Base-by-base conservation (phyloP, 495 filamentous ascomycete genomes). In the Glutinoglossum americanum region DNA sequence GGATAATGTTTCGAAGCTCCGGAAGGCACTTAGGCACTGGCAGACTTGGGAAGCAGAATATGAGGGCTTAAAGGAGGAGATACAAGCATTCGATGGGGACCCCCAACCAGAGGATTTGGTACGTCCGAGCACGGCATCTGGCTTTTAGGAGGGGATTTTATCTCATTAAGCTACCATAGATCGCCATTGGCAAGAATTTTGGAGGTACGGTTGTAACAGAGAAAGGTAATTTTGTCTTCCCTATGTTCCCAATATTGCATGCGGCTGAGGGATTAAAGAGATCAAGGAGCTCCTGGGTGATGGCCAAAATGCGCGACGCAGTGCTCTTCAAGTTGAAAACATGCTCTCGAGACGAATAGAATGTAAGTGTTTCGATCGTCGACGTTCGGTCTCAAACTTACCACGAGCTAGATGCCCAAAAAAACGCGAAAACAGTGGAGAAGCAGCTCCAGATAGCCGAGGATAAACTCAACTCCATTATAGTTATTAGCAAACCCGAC, bases 11-110 rank as follows among this genome's bases (percentile, higher is more conserved):
- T 70, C 72, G 26, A 79, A 88, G 63, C 80, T 96, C 10, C 76
- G 77, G 23, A 76, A 84, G 62, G 82, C 88, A 2, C 76, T 97
- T 21, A 78, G 77, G 47, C 80, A 89, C 69, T 97, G 90, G 92
- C 82, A 86, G 63, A 81, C 78, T 55, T 92, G 82, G 79, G 89
- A 94, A 63, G 75, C 83, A 17, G 93, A 96, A 62, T 98, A 97
- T 67, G 87, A 94, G 61, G 80, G 79, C 13, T 72, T 97, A 58
- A 88, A 82, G 63, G 85, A 92, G 57, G 85, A 88, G 62, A 76
- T 98, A 30, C 62, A 71, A 48, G 67, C 63, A 3, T 65, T 86
- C 33, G 64, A 72, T n/a, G 68, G 74, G 7, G 67, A 77, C 28
- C 69, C 77, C 13, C 69, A 69, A 3, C 62, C 64, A 0, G 68